Evolutionary conservation across 1,284 basidiomycete genomes (phyloP).

Genomic region (Cutaneotrichosporon daszewskae): DNA sequence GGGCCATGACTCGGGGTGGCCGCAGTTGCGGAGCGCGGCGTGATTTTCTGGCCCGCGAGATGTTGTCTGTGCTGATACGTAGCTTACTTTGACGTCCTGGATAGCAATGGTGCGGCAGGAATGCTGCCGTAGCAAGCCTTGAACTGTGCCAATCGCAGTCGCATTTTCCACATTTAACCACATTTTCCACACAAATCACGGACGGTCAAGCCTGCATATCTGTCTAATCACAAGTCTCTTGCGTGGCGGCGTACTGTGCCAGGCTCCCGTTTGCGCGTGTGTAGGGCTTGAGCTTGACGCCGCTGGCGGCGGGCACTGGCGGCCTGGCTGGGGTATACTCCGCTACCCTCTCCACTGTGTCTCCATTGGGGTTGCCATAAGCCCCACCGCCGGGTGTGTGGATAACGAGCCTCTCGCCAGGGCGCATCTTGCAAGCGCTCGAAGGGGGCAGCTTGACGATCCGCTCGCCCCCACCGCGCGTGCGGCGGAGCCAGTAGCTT

Average conservation of each 20-base stretch:
- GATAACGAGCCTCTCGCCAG: constrained; percentile 26
- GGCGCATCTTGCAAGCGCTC: constrained; percentile 10
- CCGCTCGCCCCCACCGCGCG: constrained; percentile 58
- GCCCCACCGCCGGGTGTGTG: constrained; percentile 36
- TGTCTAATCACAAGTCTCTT: constrained; percentile 1
- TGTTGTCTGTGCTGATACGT: too few relatives aligned
- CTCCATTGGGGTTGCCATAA: constrained; percentile 9
- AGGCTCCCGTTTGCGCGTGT: constrained; percentile 3
- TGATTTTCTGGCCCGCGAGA: too few relatives aligned
- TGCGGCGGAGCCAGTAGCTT: constrained; percentile 26
- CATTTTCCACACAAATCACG: too few relatives aligned
- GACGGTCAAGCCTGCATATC: too few relatives aligned
- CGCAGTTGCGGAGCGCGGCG: too few relatives aligned
- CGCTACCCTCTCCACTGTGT: neutral
- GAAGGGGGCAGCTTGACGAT: constrained; percentile 1
- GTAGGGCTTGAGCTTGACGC: neutral
- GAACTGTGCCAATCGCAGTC: too few relatives aligned
- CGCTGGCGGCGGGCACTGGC: neutral
- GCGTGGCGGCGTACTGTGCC: constrained; percentile 2
- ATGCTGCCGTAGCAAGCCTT: too few relatives aligned
- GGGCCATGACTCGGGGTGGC: too few relatives aligned
- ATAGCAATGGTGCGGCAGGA: too few relatives aligned
- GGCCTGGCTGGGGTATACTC: too few relatives aligned
- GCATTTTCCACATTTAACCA: too few relatives aligned
- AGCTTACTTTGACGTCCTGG: too few relatives aligned